Evolutionary conservation across 2,329 filamentous ascomycete genomes (phyloP), one percentile per base, ranked within the genome.

Genomic region (Neonectria sp.): DNA sequence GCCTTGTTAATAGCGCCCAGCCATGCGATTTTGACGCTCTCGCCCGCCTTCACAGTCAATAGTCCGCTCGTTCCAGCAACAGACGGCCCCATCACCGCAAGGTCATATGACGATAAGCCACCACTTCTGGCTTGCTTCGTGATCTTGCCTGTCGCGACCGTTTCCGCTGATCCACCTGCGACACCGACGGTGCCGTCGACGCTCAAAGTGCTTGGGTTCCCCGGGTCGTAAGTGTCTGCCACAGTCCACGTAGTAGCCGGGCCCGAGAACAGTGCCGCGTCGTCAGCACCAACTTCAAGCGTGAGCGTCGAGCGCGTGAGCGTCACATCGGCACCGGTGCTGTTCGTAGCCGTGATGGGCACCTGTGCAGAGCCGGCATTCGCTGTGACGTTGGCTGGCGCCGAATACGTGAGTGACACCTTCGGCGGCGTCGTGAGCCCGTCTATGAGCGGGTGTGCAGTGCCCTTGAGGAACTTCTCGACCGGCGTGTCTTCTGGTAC

Each of bases 281-380:
- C 43, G 43, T 46, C 43, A 25, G 43, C 11, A 15, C 43, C 43
- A 6, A 46, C 43, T 25, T 46, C 43, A 4, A 46, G 21, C 9
- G 43, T 46, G n/a, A 46, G 43, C 21, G 43, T 46, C 43, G 43
- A 46, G n/a, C 43, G 43, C 21, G 43, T 46, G 21, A 46, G 43
- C 8, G 43, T 46, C 43, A 46, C 43, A 15, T 46, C 43, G 43
- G 21, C 21, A 11, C 21, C 21, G 3, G 43, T 46, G 43, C 21
- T 46, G 43, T 46, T 46, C 21, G 43, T 46, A 13, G 43, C 43
- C 43, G 43, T 46, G 21, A 46, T 46, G 43, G 43, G 21, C 11
- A 46, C 43, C 43, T 46, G 43, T 24, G 21, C 43, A 46, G 43
- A 25, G 43, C 21, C 21, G 43, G 43, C 7, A 46, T 46, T 25